Conservation (phyloP, 371 early-diverging fungal species). For the Mucor racemosus region DNA sequence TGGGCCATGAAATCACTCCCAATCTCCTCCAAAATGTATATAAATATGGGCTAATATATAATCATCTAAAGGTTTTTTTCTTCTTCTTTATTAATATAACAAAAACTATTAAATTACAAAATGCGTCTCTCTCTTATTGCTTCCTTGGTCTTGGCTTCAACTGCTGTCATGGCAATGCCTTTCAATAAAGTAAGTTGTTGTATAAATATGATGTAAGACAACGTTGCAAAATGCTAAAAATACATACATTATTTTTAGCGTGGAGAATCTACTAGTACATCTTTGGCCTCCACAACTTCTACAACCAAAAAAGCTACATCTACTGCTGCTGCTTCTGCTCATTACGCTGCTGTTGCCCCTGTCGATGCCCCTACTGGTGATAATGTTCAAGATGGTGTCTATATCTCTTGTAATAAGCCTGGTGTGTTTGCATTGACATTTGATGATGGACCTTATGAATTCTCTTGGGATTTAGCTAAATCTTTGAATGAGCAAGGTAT, state of each 20-base stretch:
- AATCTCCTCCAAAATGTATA: background rate
- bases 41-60: background rate
- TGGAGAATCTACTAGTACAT: background rate
- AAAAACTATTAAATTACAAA: background rate
- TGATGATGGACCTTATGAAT: slow-evolving; percentile 50
- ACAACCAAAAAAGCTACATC: background rate
- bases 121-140: slow-evolving; percentile 11
- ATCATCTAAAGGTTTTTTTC: background rate
- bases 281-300: background rate
- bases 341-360: background rate
- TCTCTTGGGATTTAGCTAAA: slow-evolving; percentile 43
- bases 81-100: background rate
- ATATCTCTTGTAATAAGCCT: slow-evolving; percentile 34
- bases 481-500: slow-evolving; percentile 35
- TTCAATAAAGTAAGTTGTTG: background rate
- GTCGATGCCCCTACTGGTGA: slow-evolving; percentile 12
- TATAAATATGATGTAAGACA: background rate
- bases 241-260: slow-evolving; percentile 8
- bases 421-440: slow-evolving; percentile 53
- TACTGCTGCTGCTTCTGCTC: background rate
- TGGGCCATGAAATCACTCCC: background rate
- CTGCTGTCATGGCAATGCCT: background rate
- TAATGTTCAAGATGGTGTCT: slow-evolving; percentile 14
- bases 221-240: background rate
- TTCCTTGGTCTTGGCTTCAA: slow-evolving; percentile 11